Conservation (phyloP, 1,284 basidiomycete genomes). For the Thecaphora thlaspeos region DNA sequence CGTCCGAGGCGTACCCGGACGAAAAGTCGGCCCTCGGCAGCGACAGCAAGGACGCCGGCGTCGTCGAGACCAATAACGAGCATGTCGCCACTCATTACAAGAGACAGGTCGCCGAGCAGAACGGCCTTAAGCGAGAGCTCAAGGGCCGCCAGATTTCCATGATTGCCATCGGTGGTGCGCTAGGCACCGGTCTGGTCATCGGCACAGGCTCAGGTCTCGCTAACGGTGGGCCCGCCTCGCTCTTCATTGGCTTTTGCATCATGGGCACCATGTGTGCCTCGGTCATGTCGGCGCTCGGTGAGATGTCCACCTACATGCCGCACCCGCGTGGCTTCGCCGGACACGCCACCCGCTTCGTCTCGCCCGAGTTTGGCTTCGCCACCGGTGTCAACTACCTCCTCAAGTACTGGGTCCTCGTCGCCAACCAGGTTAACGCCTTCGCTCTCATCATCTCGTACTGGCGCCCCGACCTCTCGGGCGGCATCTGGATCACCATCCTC, state of each 20-base stretch:
- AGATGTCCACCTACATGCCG: conserved; percentile 61
- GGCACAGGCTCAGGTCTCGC: conserved; percentile 62
- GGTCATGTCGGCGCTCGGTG: conserved; percentile 56
- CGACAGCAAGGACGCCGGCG: not conserved
- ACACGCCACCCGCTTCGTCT: conserved; percentile 60
- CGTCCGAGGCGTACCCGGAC: not conserved
- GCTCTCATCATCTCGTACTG: conserved; percentile 41
- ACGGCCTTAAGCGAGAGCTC: conserved; percentile 58
- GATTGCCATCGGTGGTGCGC: conserved; percentile 60
- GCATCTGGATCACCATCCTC: conserved; percentile 25
- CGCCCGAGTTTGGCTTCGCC: conserved; percentile 59
- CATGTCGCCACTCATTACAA: not conserved
- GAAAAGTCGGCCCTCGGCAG: not conserved
- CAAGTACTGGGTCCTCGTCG: conserved; percentile 54
- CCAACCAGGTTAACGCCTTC: conserved; percentile 60
- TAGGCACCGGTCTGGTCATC: conserved; percentile 71
- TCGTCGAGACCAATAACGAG: not conserved
- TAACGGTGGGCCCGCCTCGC: conserved; percentile 60
- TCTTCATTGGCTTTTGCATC: conserved; percentile 60
- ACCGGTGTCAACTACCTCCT: conserved; percentile 44
- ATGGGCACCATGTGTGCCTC: conserved; percentile 40
- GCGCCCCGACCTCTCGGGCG: conserved; percentile 38
- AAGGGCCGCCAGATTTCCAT: conserved; percentile 66
- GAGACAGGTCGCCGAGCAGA: not conserved
- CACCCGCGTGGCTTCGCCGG: conserved; percentile 58